A percentile compares a stretch with the other conserved stretches of the same genome.
These are phyloP conservation scores for Hibiscus trionum DNA, from an alignment of 345 rosid species.

Conservation along the genomic window DNA sequence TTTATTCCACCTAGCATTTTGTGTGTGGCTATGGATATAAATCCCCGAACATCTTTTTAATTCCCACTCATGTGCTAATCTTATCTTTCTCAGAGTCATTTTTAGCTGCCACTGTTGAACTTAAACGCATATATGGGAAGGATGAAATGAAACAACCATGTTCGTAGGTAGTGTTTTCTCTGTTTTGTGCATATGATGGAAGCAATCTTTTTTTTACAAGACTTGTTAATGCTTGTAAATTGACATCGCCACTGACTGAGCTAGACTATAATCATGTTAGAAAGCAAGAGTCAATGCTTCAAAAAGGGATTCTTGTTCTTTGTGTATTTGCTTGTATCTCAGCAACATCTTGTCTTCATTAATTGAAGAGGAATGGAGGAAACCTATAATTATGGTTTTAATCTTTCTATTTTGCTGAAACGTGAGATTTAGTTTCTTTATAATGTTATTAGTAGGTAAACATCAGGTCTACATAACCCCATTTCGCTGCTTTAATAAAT, in stretches of 20 bases:
- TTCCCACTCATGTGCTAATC: neutral
- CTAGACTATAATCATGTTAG: conserved; percentile 7
- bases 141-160: conserved; percentile 29
- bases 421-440: too few species aligned
- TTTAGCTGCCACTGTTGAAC: conserved; percentile 50
- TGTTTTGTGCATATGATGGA: conserved; percentile 28
- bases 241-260: conserved; percentile 4
- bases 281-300: conserved; percentile 1
- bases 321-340: conserved; percentile 15
- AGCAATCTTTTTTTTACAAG: conserved; percentile 12
- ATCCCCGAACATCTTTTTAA: neutral
- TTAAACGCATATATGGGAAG: conserved; percentile 50
- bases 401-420: too few species aligned
- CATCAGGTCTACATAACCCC: too few species aligned
- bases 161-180: conserved; percentile 23
- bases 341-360: neutral
- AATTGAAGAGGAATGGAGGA: neutral
- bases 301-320: conserved; percentile 1
- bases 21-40: neutral
- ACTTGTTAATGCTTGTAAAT: conserved; percentile 13
- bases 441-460: neutral
- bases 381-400: neutral
- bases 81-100: conserved; percentile 31
- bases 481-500: too few species aligned
- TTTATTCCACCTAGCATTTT: neutral